Evolutionary conservation across 108 stramenopile species (phyloP), one percentile per base, ranked within the genome.

Genomic region (Schizochytrium sp.): DNA sequence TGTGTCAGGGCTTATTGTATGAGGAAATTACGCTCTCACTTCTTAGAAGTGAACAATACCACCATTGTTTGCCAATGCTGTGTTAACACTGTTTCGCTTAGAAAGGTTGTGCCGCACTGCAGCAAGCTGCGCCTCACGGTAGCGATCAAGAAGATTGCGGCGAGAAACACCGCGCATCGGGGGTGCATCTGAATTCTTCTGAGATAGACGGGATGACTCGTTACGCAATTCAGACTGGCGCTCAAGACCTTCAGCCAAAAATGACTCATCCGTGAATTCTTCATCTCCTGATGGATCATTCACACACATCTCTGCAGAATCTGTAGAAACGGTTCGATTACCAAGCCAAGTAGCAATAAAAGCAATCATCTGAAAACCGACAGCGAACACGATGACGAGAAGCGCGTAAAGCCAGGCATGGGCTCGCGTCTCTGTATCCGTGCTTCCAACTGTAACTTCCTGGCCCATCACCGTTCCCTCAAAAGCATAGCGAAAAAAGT

Each of bases 401-500:
- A 83, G 53, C 47, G 73, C 40, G 73, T 53, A 83, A 46, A 83
- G 40, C 73, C 73, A 83, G 4, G 73, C 46, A 7, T 42, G 61
- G 41, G 61, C 61, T 4, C 61, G 61, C 28, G 53, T 19, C 28
- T 83, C 73, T 19, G 49, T 12, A 17, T 46, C 46, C 19, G 59
- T 60, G 19, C 17, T 19, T 17, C 59, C n/a, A 60, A 53, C 73
- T 28, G 73, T 46, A 8, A 83, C 28, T n/a, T 53, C 28, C 73
- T 83, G 73, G 4, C 49, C 73, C 5, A 5, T 46, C 49, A 83
- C 73, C 8, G 73, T 50, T 46, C 73, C 73, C 50, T 83, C 73
- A 19, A 83, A 83, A 4, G 49, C 73, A 50, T 83, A 83, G 49
- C 73, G 73, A 38, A 83, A 83, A 53, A 83, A 53, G 50, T 83